Evolutionary conservation across 1,139 yeast genomes (phyloP).

Genomic region (Saccharomycopsis hybrid): DNA sequence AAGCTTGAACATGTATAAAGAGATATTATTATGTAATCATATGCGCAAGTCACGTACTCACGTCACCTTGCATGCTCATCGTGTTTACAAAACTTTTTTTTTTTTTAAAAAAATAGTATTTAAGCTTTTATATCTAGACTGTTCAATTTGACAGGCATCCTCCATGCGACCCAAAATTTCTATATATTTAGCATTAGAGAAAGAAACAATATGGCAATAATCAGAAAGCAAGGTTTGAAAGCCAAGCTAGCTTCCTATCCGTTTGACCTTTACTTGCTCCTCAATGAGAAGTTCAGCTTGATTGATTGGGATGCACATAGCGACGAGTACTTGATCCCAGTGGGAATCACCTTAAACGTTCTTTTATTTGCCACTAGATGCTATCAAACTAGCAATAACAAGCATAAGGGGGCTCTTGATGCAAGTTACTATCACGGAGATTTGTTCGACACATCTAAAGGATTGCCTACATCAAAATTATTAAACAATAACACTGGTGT

Average conservation of each 20-base stretch:
- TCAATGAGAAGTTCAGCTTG: slow-evolving; percentile 36
- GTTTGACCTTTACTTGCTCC: slow-evolving; percentile 34
- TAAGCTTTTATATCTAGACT: no score
- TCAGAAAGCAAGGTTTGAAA: slow-evolving; percentile 27
- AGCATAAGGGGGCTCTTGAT: neutral
- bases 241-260: slow-evolving; percentile 37
- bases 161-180: no score
- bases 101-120: no score
- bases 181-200: no score
- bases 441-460: slow-evolving; percentile 13
- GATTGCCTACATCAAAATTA: neutral
- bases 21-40: no score
- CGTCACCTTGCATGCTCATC: no score
- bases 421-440: slow-evolving; percentile 2
- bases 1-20: no score
- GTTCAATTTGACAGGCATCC: no score
- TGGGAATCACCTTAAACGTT: slow-evolving; percentile 27
- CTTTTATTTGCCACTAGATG: neutral
- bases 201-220: neutral
- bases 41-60: no score
- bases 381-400: neutral
- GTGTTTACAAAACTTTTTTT: no score
- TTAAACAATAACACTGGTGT: neutral
- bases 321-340: slow-evolving; percentile 28
- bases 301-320: slow-evolving; percentile 42